These are phyloP conservation scores for Xylaria sp. DNA, from an alignment of 2,329 filamentous ascomycete genomes.

Conservation along the genomic window DNA sequence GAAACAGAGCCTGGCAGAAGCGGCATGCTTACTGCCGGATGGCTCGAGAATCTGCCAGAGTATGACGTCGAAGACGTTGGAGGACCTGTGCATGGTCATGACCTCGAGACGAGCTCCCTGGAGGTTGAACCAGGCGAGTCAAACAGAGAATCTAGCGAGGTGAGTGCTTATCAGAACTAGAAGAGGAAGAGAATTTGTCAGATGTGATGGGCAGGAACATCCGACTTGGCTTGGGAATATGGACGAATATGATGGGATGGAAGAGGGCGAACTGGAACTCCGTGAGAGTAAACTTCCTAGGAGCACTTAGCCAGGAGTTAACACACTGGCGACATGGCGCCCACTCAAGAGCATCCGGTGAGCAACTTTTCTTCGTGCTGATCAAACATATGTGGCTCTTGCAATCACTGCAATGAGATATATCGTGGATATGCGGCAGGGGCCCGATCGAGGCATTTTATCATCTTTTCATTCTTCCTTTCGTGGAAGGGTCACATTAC, in stretches of 20 bases:
- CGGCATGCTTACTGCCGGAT: conserved; percentile 29
- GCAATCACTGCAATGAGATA: neutral
- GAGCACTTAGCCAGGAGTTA: neutral
- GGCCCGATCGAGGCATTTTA: neutral
- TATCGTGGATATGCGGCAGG: neutral
- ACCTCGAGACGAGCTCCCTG: neutral
- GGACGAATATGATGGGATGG: neutral
- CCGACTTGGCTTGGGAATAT: neutral
- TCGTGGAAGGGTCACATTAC: neutral
- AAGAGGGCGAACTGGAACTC: neutral
- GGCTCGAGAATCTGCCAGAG: conserved; percentile 30
- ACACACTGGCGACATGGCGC: neutral
- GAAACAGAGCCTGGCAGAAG: neutral
- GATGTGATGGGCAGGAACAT: neutral
- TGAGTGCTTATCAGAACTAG: no score
- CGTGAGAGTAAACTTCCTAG: neutral
- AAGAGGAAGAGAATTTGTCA: neutral
- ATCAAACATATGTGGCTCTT: neutral
- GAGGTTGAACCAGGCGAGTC: neutral
- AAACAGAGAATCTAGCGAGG: neutral
- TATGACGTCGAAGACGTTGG: neutral
- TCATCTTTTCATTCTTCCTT: conserved; percentile 1
- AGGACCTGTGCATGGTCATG: neutral
- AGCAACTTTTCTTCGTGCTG: neutral
- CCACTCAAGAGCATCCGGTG: no score